Evolutionary conservation across 2,329 filamentous ascomycete species (phyloP).

Genomic region (Colletotrichum euphorbiae): DNA sequence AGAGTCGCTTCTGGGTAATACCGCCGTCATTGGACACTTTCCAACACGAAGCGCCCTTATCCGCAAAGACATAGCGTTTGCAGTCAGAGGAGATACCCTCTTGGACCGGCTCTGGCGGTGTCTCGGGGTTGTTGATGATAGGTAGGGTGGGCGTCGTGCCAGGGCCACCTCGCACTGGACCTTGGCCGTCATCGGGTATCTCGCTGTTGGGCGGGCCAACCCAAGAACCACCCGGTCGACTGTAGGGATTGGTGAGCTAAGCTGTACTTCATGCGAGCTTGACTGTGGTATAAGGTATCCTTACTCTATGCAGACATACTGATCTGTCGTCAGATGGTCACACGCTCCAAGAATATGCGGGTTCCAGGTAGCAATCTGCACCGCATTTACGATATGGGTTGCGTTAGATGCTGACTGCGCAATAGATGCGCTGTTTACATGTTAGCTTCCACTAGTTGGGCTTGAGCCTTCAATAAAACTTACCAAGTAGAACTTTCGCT

Average conservation of each 20-base stretch:
- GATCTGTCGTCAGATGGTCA: neutral
- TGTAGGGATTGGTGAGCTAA: neutral
- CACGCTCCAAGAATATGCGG: neutral
- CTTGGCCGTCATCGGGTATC: neutral
- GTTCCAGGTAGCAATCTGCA: neutral
- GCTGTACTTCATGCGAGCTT: too few relatives aligned
- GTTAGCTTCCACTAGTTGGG: too few relatives aligned
- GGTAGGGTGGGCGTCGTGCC: neutral
- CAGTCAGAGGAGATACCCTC: neutral
- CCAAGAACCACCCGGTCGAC: neutral
- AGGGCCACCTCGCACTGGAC: neutral
- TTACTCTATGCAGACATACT: neutral
- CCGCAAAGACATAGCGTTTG: neutral
- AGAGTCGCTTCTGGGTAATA: constrained; percentile 12
- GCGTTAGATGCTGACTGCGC: neutral
- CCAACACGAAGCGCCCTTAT: neutral
- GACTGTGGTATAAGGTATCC: too few relatives aligned
- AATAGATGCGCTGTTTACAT: neutral
- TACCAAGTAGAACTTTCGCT: neutral
- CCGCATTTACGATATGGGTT: neutral
- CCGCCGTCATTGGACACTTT: constrained; percentile 1
- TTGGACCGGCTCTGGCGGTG: neutral
- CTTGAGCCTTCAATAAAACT: neutral
- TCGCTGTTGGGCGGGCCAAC: neutral
- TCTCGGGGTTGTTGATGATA: neutral